Evolutionary conservation across 2,329 filamentous ascomycete genomes (phyloP), one percentile per base, ranked within the genome.

Genomic region (Ophiosphaerella korrae): DNA sequence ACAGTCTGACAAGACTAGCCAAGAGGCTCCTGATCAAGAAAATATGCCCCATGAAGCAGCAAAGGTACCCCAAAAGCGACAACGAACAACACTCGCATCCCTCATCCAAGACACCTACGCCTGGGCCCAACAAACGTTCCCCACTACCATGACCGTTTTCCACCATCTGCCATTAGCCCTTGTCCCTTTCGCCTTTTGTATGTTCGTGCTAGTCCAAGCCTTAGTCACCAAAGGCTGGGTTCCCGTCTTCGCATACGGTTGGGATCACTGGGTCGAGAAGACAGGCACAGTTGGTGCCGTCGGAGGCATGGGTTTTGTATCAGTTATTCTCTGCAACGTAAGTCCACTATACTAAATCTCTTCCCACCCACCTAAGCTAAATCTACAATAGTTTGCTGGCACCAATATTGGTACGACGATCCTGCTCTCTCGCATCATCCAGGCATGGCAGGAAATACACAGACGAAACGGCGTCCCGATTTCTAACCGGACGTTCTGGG

Each of bases 341-440:
- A 78, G 86, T 80, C 42, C 36, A 18, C 23, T 26, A 16, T 3
- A 3, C 38, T 6, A 11, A 3, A 34, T n/a, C 8, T 21, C 0
- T 33, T 33, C 31, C 14, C 11, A 3, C 7, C 6, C 9, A 21
- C 7, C 9, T 29, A 8, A 2, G 33, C 32, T 39, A 37, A 39
- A n/a, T 9, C 23, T 2, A 26, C 14, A 14, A 40, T 16, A 90
- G 86, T 90, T 90, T 59, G 86, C 88, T 0, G 88, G 88, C 14
- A 90, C 88, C 1, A 90, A 90, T 57, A 90, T 90, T 45, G 88
- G 88, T 31, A 89, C 88, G 0, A 87, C 88, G 0, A 90, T 91
- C 63, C 81, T 90, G 0, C 77, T 90, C 1, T 89, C 82, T 7
- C 84, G 88, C 3, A 81, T 90, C 6, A 82, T 90, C 9, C 88